These are phyloP conservation scores for Lineolata rhizophorae DNA, from an alignment of 495 filamentous ascomycete genomes.

Conservation along the genomic window DNA sequence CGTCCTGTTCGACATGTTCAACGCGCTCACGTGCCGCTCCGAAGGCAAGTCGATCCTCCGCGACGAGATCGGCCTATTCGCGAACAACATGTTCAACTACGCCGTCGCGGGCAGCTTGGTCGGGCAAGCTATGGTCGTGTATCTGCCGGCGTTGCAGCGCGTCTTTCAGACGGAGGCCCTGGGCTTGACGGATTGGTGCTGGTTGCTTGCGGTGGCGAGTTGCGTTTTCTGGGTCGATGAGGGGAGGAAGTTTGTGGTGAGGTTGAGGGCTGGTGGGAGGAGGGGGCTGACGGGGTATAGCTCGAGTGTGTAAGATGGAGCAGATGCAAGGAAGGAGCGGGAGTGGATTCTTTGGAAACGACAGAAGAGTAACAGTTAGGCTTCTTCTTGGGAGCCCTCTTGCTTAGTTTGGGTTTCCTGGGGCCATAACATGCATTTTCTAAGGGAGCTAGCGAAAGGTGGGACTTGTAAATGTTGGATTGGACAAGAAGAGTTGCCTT, in stretches of 20 bases:
- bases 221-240: conserved; percentile 92
- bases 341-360: no score
- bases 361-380: no score
- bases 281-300: conserved; percentile 22
- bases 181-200: conserved; percentile 43
- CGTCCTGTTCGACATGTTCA: conserved; percentile 98
- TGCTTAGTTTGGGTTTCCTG: no score
- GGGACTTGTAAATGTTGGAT: no score
- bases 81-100: conserved; percentile 90
- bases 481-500: no score
- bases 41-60: conserved; percentile 72
- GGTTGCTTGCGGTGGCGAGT: conserved; percentile 53
- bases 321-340: no score
- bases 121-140: conserved; percentile 78
- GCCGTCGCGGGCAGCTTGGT: conserved; percentile 64
- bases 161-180: conserved; percentile 92
- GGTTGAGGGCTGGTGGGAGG: conserved; percentile 11
- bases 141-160: conserved; percentile 76
- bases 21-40: conserved; percentile 79
- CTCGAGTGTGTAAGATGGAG: conserved; percentile 22
- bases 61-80: conserved; percentile 62
- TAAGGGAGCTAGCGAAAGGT: no score
- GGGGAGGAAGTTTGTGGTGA: conserved; percentile 45
- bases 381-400: no score
- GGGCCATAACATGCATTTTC: no score